Evolutionary conservation across 2,329 filamentous ascomycete genomes (phyloP).

Genomic region (Remersonia thermophila): DNA sequence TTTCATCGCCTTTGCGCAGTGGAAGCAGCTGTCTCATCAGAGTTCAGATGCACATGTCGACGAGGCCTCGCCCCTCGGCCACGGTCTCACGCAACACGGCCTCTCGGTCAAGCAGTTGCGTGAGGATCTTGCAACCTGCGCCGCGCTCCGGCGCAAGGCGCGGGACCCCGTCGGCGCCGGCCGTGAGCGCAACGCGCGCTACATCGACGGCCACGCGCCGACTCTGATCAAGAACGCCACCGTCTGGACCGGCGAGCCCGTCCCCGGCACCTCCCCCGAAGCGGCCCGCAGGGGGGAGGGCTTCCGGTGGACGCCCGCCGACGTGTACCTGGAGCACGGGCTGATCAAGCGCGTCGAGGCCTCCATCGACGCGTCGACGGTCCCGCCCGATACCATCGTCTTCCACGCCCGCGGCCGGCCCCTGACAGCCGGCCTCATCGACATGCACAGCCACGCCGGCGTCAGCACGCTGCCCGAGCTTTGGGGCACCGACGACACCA

Average conservation of each 20-base stretch:
- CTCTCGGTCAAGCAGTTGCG: slow-evolving; percentile 42
- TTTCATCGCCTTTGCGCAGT: slow-evolving; percentile 35
- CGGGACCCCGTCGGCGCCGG: slow-evolving; percentile 42
- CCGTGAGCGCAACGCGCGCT: slow-evolving; percentile 48
- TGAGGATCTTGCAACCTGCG: slow-evolving; percentile 43
- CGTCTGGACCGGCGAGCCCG: slow-evolving; percentile 53
- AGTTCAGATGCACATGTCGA: too few species aligned
- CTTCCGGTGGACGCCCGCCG: slow-evolving; percentile 46
- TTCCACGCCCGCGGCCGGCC: slow-evolving; percentile 49
- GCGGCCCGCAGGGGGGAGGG: slow-evolving; percentile 47
- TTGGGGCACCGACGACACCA: slow-evolving; percentile 43
- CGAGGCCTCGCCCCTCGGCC: too few species aligned
- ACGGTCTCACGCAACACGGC: slow-evolving; percentile 16
- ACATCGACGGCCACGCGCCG: slow-evolving; percentile 43
- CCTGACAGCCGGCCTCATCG: slow-evolving; percentile 55
- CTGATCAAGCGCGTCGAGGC: slow-evolving; percentile 43
- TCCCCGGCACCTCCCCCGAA: slow-evolving; percentile 35
- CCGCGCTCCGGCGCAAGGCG: slow-evolving; percentile 41
- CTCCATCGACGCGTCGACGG: slow-evolving; percentile 27
- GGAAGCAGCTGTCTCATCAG: slow-evolving; percentile 24
- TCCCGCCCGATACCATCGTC: slow-evolving; percentile 37
- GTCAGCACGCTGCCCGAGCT: slow-evolving; percentile 45
- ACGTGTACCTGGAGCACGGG: slow-evolving; percentile 48
- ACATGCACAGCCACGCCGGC: slow-evolving; percentile 59
- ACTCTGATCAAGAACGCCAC: slow-evolving; percentile 55